These are phyloP conservation scores for Amanita subjunquillea DNA, from an alignment of 768 basidiomycete genomes.

Conservation along the genomic window DNA sequence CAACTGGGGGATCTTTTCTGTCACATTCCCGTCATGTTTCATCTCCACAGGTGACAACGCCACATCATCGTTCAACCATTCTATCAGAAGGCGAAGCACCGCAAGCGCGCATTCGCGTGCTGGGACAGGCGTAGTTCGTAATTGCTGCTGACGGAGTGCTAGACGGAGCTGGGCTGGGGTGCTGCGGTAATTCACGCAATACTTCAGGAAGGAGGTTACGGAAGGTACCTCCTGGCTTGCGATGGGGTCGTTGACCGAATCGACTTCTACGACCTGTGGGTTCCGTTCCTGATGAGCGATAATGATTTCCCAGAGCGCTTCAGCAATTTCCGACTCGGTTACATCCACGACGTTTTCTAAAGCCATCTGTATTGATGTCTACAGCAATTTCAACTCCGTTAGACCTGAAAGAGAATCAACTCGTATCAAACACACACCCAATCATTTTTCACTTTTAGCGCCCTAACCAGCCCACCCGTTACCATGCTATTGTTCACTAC, in stretches of 20 bases:
- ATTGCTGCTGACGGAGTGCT: constrained; percentile 30
- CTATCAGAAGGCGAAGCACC: background rate
- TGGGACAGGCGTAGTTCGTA: background rate
- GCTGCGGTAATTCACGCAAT: constrained; percentile 26
- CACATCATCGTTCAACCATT: constrained; percentile 22
- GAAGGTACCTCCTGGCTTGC: constrained; percentile 11
- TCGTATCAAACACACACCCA: constrained; percentile 56
- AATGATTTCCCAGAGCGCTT: constrained; percentile 35
- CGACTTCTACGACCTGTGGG: constrained; percentile 29
- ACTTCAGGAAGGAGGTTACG: constrained; percentile 26
- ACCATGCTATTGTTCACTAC: constrained; percentile 56
- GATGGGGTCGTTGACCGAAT: constrained; percentile 11
- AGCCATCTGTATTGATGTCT: constrained; percentile 40
- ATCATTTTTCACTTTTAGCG: constrained; percentile 44
- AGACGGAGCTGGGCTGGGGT: constrained; percentile 30
- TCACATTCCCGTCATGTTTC: constrained; percentile 12
- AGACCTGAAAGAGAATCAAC: background rate
- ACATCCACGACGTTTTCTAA: constrained; percentile 50
- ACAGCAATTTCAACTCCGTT: background rate
- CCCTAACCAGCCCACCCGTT: constrained; percentile 43
- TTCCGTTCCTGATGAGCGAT: constrained; percentile 7
- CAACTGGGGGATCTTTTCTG: constrained; percentile 26
- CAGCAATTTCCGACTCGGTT: constrained; percentile 53
- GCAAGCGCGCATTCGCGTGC: background rate
- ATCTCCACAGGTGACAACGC: constrained; percentile 27